Percentiles rank a stretch among this genome's conserved stretches.
Conservation (phyloP, 305 asterid genomes). For the Fraxinus angustifolia region DNA sequence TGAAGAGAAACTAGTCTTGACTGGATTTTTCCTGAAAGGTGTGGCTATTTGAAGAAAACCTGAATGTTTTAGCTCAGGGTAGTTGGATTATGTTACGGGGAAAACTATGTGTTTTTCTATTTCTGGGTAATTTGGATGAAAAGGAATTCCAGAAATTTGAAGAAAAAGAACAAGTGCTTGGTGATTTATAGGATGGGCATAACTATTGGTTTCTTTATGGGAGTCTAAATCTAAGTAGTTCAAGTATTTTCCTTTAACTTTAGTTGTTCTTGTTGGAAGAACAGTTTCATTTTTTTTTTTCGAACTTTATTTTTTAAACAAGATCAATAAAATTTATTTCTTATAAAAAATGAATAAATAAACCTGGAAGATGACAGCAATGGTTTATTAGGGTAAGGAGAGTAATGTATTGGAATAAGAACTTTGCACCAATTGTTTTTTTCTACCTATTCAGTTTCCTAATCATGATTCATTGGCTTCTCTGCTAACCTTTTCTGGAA, state of each 20-base stretch:
- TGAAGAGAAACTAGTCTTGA: neutral
- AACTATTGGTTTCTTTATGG: neutral
- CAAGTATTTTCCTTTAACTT: neutral
- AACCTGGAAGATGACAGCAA: conserved; percentile 3
- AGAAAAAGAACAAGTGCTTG: neutral
- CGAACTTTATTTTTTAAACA: neutral
- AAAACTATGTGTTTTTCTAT: neutral
- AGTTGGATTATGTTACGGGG: neutral
- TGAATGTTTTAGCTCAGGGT: neutral
- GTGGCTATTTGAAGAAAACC: neutral
- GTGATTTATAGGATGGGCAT: neutral
- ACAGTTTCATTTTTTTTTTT: neutral
- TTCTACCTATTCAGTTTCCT: conserved; percentile 3
- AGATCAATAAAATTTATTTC: neutral
- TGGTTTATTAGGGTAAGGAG: neutral
- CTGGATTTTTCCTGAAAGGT: neutral
- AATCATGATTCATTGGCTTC: neutral
- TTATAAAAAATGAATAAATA: neutral
- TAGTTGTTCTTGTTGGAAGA: neutral
- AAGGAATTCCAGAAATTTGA: neutral
- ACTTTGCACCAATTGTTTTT: neutral
- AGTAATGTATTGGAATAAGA: neutral
- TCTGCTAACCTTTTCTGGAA: conserved; percentile 15
- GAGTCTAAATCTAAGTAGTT: neutral
- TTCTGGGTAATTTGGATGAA: neutral